Base-by-base conservation (phyloP, 108 stramenopile genomes). In the Pseudonitzschia multiseries region DNA sequence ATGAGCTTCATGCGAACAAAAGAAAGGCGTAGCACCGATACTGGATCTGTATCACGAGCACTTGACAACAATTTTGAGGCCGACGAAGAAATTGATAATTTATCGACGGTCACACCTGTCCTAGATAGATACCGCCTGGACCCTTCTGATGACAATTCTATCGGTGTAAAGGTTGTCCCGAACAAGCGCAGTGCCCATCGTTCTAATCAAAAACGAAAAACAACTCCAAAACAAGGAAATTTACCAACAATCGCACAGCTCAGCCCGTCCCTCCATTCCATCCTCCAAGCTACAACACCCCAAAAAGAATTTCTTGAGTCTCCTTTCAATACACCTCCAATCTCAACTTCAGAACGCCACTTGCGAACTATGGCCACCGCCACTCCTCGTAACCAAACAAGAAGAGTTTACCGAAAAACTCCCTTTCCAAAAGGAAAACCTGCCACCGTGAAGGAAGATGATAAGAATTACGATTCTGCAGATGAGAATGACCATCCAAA, bases 131-230 rank as follows among this genome's bases (percentile, higher is more conserved):
- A 86, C 61, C 66, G 79, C 28, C 46, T 86, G 26, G 81, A 77
- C 24, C 43, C 75, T 14, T 76, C 72, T 22, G 79, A 77, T 33
- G 70, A 74, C 57, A 70, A 67, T 67, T 76, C 80, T 0, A 66
- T 77, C 21, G 76, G 85, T 42, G 36, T 86, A 27, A 79, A 75
- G 53, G 85, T 86, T 8, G 79, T 86, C 3, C 85, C 85, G n/a
- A 86, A 81, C 54, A 71, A 72, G 28, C 80, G 74, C 20, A 62
- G 81, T 33, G 29, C 54, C 24, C 53, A 67, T 54, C 73, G 48
- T 12, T 27, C 40, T 18, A 53, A 20, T 31, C 44, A 73, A 42
- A 53, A 72, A 21, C 36, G 42, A 71, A 57, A 15, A 42, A 54
- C 40, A 36, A 36, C 14, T 1, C 70, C 33, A 28, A 41, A 13